A percentile compares a stretch with the other conserved stretches of the same genome.
Evolutionary conservation across 2,329 filamentous ascomycete genomes (phyloP).

Genomic region (Periconia macrospinosa): DNA sequence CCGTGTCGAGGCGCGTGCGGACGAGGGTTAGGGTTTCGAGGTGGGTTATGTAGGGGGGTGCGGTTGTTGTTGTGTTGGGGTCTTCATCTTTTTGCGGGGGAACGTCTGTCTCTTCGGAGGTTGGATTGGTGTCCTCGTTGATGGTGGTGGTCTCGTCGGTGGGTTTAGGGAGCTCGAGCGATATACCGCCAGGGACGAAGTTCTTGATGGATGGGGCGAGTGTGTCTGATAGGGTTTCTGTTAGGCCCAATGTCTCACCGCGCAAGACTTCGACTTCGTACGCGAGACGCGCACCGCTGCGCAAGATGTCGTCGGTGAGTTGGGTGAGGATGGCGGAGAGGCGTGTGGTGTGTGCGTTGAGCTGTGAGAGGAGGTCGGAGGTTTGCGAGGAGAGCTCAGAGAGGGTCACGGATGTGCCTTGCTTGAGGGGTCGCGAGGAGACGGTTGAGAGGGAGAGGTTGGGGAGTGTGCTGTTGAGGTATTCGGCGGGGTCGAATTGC

Average conservation of each 20-base stretch:
- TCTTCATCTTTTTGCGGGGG: constrained; percentile 2
- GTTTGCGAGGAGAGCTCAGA: constrained; percentile 79
- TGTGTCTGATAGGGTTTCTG: constrained; percentile 74
- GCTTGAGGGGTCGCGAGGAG: constrained; percentile 41
- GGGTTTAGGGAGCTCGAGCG: constrained; percentile 8
- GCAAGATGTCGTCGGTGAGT: constrained; percentile 90
- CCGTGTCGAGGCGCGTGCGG: constrained; percentile 79
- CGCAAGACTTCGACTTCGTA: constrained; percentile 93
- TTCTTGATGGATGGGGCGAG: constrained; percentile 71
- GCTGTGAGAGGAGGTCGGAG: constrained; percentile 80
- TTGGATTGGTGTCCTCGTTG: not conserved
- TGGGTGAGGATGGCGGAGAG: constrained; percentile 81
- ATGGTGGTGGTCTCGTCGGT: constrained; percentile 7
- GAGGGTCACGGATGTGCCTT: constrained; percentile 59
- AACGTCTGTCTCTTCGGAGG: constrained; percentile 3
- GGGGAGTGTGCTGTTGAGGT: constrained; percentile 79
- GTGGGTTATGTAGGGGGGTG: constrained; percentile 65
- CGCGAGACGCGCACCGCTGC: constrained; percentile 82
- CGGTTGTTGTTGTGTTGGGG: constrained; percentile 10
- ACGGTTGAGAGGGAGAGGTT: constrained; percentile 59
- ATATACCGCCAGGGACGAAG: constrained; percentile 63
- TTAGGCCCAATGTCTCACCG: constrained; percentile 82
- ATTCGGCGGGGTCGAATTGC: constrained; percentile 80
- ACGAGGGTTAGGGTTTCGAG: constrained; percentile 83
- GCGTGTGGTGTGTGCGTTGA: constrained; percentile 85